These are phyloP conservation scores for Tulasnella sp. DNA, from an alignment of 768 basidiomycete species.

Conservation along the genomic window DNA sequence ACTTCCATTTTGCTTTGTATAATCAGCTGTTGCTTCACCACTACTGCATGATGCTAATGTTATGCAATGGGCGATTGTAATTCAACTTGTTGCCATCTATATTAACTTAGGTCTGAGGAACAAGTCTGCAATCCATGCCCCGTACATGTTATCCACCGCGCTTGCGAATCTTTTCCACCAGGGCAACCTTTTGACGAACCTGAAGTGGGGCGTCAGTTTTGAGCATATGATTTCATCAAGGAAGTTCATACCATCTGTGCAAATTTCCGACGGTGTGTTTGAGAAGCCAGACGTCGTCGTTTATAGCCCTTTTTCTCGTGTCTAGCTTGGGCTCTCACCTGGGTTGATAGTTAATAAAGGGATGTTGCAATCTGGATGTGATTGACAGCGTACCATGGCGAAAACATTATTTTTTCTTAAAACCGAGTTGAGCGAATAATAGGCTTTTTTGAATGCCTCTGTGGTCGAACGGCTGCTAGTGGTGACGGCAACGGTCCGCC, in stretches of 20 bases:
- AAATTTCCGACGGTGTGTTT: conserved; percentile 69
- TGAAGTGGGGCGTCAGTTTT: conserved; percentile 25
- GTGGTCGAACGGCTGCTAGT: too few relatives aligned
- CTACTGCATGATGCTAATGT: too few relatives aligned
- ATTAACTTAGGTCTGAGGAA: too few relatives aligned
- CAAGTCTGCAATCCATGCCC: too few relatives aligned
- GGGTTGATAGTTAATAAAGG: too few relatives aligned
- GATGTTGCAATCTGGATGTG: too few relatives aligned
- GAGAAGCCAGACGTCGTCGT: conserved; percentile 56
- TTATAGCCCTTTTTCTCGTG: conserved; percentile 79
- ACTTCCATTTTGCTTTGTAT: too few relatives aligned
- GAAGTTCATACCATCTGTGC: conserved; percentile 51
- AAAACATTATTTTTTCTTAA: conserved; percentile 1
- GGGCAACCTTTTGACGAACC: conserved; percentile 73
- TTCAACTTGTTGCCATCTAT: too few relatives aligned
- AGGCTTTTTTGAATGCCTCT: background rate
- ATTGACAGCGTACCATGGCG: too few relatives aligned
- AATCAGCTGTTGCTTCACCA: too few relatives aligned
- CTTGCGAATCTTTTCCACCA: conserved; percentile 65
- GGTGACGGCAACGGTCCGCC: conserved; percentile 2
- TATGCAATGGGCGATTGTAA: too few relatives aligned
- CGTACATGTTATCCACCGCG: conserved; percentile 62
- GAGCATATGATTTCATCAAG: conserved; percentile 15
- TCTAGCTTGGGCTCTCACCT: conserved; percentile 29
- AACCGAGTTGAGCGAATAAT: background rate